phyloP scores from a whole-genome alignment of 1,284 basidiomycete species.

The Fomitopsis palustris region DNA sequence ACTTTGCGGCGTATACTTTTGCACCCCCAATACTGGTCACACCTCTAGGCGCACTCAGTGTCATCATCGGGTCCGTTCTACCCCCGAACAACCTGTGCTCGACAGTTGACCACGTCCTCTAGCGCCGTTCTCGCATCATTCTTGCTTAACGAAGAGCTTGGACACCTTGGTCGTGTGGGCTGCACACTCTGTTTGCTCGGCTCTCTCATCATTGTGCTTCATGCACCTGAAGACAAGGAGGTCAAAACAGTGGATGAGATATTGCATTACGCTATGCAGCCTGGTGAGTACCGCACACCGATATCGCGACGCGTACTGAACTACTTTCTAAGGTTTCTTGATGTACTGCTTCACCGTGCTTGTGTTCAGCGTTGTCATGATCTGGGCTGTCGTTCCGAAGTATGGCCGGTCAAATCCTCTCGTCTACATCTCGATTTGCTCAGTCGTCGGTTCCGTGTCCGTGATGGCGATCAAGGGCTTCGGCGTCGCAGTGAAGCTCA shows the following conservation, averaged over 20 bases:
- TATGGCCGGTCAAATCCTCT: constrained; percentile 88
- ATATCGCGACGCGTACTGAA: not conserved
- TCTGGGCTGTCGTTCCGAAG: constrained; percentile 83
- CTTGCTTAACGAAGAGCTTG: constrained; percentile 90
- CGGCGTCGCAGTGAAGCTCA: constrained; percentile 95
- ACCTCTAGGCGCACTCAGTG: constrained; percentile 92
- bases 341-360: constrained; percentile 86
- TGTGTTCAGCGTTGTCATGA: constrained; percentile 83
- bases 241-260: constrained; percentile 95
- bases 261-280: constrained; percentile 83
- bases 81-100: not conserved
- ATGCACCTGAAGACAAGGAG: constrained; percentile 95
- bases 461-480: constrained; percentile 97
- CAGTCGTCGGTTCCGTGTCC: constrained; percentile 82
- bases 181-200: constrained; percentile 92
- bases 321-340: constrained; percentile 65
- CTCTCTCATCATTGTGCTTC: constrained; percentile 92
- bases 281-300: constrained; percentile 51
- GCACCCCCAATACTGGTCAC: constrained; percentile 97
- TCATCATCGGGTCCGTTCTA: constrained; percentile 85
- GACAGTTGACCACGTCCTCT: constrained; percentile 6
- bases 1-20: constrained; percentile 98
- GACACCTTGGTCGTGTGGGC: constrained; percentile 89
- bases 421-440: constrained; percentile 95
- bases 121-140: constrained; percentile 94